These are phyloP conservation scores for Pythium dissotocum DNA, from an alignment of 352 stramenopile genomes.

Conservation along the genomic window DNA sequence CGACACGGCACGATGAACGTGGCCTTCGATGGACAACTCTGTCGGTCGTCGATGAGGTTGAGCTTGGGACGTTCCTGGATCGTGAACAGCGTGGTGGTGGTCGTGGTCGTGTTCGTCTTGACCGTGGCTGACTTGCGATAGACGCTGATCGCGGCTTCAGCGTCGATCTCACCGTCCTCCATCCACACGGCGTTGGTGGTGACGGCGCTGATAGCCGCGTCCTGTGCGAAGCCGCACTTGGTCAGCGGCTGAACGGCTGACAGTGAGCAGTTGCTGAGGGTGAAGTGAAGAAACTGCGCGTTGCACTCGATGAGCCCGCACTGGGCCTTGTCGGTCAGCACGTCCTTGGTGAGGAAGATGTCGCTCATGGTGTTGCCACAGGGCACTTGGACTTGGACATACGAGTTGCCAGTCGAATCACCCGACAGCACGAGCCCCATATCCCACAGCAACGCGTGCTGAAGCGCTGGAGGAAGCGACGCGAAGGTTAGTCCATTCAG, in stretches of 20 bases:
- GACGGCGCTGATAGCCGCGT: neutral
- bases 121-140: slow-evolving; percentile 6
- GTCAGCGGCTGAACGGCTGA: slow-evolving; percentile 11
- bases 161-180: slow-evolving; percentile 26
- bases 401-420: slow-evolving; percentile 6
- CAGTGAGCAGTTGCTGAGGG: slow-evolving; percentile 19
- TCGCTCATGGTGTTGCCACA: slow-evolving; percentile 26
- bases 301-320: slow-evolving; percentile 23
- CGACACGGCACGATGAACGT: slow-evolving; percentile 30
- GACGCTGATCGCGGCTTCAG: slow-evolving; percentile 15
- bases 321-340: slow-evolving; percentile 16
- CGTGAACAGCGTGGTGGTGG: slow-evolving; percentile 17
- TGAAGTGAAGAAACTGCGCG: slow-evolving; percentile 15
- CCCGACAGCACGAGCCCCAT: slow-evolving; percentile 19
- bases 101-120: no score
- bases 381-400: slow-evolving; percentile 25
- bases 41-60: slow-evolving; percentile 11
- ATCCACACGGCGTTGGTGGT: slow-evolving; percentile 24
- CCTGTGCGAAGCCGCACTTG: slow-evolving; percentile 20
- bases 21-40: slow-evolving; percentile 27
- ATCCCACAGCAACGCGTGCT: slow-evolving; percentile 28
- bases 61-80: slow-evolving; percentile 22
- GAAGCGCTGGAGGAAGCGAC: slow-evolving; percentile 15
- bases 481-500: slow-evolving; percentile 14
- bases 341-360: slow-evolving; percentile 25